These are phyloP conservation scores for Phragmites australis DNA, from an alignment of 176 grass and related monocot genomes.

Conservation along the genomic window DNA sequence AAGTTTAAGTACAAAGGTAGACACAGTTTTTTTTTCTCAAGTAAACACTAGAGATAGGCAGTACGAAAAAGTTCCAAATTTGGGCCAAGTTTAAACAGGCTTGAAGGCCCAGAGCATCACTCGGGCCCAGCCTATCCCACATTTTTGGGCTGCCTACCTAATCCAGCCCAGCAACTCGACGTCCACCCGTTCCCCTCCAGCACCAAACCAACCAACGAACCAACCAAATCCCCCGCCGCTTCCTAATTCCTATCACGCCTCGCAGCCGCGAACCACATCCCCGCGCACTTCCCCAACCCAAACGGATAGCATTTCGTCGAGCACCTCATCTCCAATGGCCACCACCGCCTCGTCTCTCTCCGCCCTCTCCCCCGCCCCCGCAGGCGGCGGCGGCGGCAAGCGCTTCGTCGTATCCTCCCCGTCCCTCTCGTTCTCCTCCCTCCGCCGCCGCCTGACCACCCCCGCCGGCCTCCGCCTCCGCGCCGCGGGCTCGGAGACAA, in stretches of 20 bases:
- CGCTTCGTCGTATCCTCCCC: constrained; percentile 25
- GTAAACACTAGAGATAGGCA: no score
- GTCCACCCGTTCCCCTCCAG: constrained; percentile 14
- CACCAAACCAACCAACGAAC: neutral
- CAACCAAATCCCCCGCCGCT: constrained; percentile 14
- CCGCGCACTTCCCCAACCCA: neutral
- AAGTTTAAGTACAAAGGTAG: no score
- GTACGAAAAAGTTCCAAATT: no score
- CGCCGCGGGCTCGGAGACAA: neutral
- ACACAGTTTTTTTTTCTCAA: no score
- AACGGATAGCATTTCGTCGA: constrained; percentile 43
- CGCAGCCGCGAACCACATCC: constrained; percentile 9
- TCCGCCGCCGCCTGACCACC: constrained; percentile 8
- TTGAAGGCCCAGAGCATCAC: neutral
- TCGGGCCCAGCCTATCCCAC: neutral
- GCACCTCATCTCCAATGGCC: constrained; percentile 36
- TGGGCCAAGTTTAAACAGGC: neutral
- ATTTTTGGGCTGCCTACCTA: neutral
- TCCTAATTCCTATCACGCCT: neutral
- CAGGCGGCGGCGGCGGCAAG: neutral
- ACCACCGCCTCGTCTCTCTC: neutral
- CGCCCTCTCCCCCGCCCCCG: constrained; percentile 10
- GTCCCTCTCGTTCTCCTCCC: constrained; percentile 31
- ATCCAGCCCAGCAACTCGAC: constrained; percentile 22
- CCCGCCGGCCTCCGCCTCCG: neutral